Base-by-base conservation (phyloP, 345 rosid species). In the Heritiera fomes region DNA sequence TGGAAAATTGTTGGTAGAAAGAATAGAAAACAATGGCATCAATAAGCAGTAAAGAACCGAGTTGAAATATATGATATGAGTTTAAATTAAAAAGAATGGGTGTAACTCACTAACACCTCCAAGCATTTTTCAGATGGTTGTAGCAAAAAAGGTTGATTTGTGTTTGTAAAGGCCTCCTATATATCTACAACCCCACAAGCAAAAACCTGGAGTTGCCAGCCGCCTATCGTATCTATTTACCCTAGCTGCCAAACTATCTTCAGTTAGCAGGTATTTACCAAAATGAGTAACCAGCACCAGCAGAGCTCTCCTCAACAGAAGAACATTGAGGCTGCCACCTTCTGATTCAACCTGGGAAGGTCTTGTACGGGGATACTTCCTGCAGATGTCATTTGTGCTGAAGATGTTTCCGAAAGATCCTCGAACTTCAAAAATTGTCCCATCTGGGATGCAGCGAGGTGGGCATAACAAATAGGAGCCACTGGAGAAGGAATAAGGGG, bases 391-490 rank as follows among this genome's bases (percentile, higher is more conserved):
- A 59, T 14, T 15, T 81, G 83, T 49, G 71, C 91, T 5, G 87
- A 87, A 43, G 90, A 85, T 41, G 88, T 84, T 74, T 89, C 97
- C 4, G 88, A 80, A 5, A 78, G 75, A 41, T 89, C 97, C 75
- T 92, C 98, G 18, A 91, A 85, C 85, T 91, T 93, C 12, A 86
- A 50, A 85, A 92, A 94, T 75, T 96, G 97, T 9, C 86, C 88
- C 85, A 92, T 77, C 68, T 96, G 99, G 20, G 78, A 79, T 43
- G 97, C 97, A 23, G 97, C 98, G 3, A 89, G 97, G 82, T 96
- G 99, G 34, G 99, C 98, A 7, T 94, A 94, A 45, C 91, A 87
- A 69, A 96, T 85, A 0, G 99, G 98, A 78, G 99, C 98, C 84
- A 92, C 99, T 93, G 93, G 78, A 68, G 40, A 75, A 59, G 32